Conservation (phyloP, 2,329 filamentous ascomycete genomes). For the Emericellopsis atlantica region DNA sequence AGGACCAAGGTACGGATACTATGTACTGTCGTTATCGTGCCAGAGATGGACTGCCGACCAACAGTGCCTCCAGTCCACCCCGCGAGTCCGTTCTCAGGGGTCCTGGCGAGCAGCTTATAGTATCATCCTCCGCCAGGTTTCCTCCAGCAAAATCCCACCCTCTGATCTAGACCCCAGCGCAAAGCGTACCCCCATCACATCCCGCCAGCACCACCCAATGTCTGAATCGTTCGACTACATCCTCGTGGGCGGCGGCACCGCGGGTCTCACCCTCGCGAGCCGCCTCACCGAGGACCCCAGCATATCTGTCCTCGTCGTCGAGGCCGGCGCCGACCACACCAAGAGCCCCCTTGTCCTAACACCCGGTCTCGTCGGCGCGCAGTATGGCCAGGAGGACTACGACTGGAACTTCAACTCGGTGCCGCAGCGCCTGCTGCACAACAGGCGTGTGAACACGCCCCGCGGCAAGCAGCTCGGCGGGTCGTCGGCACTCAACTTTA, state of each 20-base stretch:
- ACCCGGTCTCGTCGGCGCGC: neutral
- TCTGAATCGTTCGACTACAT: constrained; percentile 12
- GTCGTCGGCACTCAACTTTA: constrained; percentile 14
- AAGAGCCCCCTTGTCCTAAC: constrained; percentile 1
- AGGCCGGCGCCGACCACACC: constrained; percentile 1
- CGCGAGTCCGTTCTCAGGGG: no score
- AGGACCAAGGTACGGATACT: no score
- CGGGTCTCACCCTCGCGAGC: constrained; percentile 23
- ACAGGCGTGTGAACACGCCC: constrained; percentile 7
- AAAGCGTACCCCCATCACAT: no score
- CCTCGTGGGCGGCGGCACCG: constrained; percentile 24
- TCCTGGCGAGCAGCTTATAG: no score
- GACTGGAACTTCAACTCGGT: constrained; percentile 2
- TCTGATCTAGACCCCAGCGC: no score
- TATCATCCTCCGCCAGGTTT: no score
- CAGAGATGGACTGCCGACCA: no score
- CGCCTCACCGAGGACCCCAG: constrained; percentile 17
- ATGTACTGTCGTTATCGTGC: no score
- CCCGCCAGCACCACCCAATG: no score
- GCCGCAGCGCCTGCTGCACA: constrained; percentile 3
- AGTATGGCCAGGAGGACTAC: constrained; percentile 1
- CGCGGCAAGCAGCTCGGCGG: constrained; percentile 12
- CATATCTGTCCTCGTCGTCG: neutral
- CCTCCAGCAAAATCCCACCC: no score
- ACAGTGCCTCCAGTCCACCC: no score